These are phyloP conservation scores for Fusarium torreyae DNA, from an alignment of 2,329 filamentous ascomycete genomes.

Conservation along the genomic window DNA sequence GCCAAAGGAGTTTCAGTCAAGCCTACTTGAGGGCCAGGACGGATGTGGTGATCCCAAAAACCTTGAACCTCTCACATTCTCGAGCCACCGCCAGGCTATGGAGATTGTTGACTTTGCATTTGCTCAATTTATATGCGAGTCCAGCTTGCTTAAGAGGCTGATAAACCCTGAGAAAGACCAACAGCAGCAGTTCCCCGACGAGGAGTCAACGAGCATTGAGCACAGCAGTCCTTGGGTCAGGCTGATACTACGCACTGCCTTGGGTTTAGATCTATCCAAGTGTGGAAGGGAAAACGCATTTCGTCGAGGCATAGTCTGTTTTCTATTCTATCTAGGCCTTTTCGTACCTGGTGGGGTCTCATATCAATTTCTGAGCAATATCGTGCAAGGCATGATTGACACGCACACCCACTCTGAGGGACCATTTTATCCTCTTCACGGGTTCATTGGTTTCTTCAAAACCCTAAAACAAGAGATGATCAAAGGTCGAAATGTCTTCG, in stretches of 20 bases:
- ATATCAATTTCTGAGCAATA: not conserved
- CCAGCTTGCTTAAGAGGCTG: not conserved
- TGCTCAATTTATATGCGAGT: not conserved
- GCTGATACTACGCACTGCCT: not conserved
- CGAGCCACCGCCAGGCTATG: not conserved
- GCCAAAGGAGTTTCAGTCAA: not conserved
- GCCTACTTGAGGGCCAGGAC: not conserved
- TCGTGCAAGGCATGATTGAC: not conserved
- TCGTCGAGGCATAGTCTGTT: not conserved
- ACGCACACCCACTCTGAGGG: not conserved
- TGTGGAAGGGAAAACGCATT: not conserved
- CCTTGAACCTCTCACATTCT: not conserved
- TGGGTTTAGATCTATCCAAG: not conserved
- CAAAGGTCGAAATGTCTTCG: not conserved
- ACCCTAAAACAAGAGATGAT: not conserved
- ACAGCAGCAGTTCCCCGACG: not conserved
- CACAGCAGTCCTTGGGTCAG: not conserved
- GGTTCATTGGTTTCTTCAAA: not conserved
- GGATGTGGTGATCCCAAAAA: not conserved
- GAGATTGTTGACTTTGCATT: constrained; percentile 1
- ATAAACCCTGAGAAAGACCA: not conserved
- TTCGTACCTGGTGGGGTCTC: not conserved
- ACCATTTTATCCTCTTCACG: not conserved
- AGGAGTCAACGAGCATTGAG: not conserved
- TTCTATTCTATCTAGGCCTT: not conserved